Conservation (phyloP, 768 basidiomycete species). For the Phylloporus scabripes region DNA sequence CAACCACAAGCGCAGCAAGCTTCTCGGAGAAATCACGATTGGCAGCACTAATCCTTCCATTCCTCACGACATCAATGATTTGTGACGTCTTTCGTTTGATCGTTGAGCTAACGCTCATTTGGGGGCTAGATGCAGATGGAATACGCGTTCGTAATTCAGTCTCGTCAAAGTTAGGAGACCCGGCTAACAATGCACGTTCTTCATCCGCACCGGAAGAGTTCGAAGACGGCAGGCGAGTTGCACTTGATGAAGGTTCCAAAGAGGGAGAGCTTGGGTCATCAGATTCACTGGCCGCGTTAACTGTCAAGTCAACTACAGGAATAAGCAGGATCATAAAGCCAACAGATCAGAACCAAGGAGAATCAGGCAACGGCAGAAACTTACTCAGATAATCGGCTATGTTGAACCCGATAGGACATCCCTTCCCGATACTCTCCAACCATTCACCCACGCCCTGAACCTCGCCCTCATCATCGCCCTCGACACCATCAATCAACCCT, state of each 20-base stretch:
- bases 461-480: constrained; percentile 12
- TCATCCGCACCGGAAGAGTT: constrained; percentile 54
- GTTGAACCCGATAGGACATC: constrained; percentile 92
- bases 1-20: constrained; percentile 66
- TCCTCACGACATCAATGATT: constrained; percentile 53
- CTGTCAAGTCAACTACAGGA: constrained; percentile 62
- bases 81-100: constrained; percentile 73
- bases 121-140: constrained; percentile 25
- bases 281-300: constrained; percentile 46
- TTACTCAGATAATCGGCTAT: constrained; percentile 93
- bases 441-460: constrained; percentile 44
- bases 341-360: neutral
- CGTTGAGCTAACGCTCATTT: constrained; percentile 44
- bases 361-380: constrained; percentile 27
- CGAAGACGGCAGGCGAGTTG: constrained; percentile 30
- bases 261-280: constrained; percentile 30
- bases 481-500: constrained; percentile 4
- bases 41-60: constrained; percentile 26
- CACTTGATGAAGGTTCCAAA: constrained; percentile 26
- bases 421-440: constrained; percentile 69
- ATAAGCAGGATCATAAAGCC: neutral
- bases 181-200: constrained; percentile 55
- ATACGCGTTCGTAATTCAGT: constrained; percentile 47
- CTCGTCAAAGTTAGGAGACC: constrained; percentile 38
- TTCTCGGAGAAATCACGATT: constrained; percentile 45